These are phyloP conservation scores for Saccharomycopsis crataegensis DNA, from an alignment of 1,139 yeast genomes.

Conservation along the genomic window DNA sequence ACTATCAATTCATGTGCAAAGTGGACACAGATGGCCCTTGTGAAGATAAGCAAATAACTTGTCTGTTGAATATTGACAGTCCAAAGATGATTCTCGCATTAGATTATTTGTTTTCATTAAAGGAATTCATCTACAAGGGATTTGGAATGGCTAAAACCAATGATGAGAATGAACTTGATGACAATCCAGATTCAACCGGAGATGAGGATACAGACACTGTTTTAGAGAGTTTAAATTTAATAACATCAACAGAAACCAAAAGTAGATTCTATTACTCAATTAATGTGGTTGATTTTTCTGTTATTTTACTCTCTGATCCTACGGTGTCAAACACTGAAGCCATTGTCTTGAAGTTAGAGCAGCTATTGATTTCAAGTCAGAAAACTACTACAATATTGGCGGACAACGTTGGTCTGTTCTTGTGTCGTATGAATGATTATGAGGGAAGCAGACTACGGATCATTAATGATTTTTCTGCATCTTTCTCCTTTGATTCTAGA, in stretches of 20 bases:
- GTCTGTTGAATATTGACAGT: slow-evolving; percentile 64
- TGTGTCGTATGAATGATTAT: slow-evolving; percentile 65
- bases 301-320: slow-evolving; percentile 78
- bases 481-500: slow-evolving; percentile 65
- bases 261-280: slow-evolving; percentile 46
- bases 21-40: slow-evolving; percentile 37
- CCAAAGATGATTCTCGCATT: slow-evolving; percentile 78
- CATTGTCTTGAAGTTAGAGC: slow-evolving; percentile 81
- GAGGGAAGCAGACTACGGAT: slow-evolving; percentile 59
- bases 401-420: slow-evolving; percentile 78
- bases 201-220: slow-evolving; percentile 18
- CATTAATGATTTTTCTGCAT: slow-evolving; percentile 81
- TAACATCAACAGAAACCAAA: background rate
- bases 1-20: slow-evolving; percentile 65
- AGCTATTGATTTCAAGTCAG: slow-evolving; percentile 64
- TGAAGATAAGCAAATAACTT: slow-evolving; percentile 39
- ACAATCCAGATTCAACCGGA: background rate
- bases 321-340: slow-evolving; percentile 69
- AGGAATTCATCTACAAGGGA: slow-evolving; percentile 47
- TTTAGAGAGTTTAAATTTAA: background rate
- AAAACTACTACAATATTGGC: slow-evolving; percentile 57
- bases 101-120: slow-evolving; percentile 77
- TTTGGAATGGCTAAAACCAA: slow-evolving; percentile 21
- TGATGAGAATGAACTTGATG: slow-evolving; percentile 2
- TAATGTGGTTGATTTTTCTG: slow-evolving; percentile 70